A percentile compares a stretch with the other conserved stretches of the same genome.
Conservation (phyloP, 192 early-diverging fungal genomes). For the Coemansia sp. region DNA sequence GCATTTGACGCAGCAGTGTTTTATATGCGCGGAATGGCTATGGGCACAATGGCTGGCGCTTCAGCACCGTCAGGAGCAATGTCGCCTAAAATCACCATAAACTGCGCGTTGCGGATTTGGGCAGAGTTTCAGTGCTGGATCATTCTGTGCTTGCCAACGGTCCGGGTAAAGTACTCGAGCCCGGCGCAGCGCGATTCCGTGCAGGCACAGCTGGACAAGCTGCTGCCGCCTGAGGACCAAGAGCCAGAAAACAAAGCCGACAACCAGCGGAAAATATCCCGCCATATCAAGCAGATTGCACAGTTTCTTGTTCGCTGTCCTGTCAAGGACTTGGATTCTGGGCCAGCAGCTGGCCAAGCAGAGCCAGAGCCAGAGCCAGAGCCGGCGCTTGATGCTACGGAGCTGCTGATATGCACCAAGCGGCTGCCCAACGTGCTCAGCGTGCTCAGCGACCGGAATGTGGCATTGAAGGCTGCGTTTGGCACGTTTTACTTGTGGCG, state of each 20-base stretch:
- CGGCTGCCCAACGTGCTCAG: background rate
- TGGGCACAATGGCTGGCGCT: background rate
- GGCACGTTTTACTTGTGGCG: slow-evolving; percentile 2
- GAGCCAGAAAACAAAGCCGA: background rate
- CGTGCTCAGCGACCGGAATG: slow-evolving; percentile 1
- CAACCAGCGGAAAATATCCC: background rate
- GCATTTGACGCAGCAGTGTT: slow-evolving; percentile 1
- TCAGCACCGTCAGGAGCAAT: background rate
- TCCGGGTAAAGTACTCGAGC: slow-evolving; percentile 4
- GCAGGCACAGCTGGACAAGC: background rate
- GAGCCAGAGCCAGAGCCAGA: background rate
- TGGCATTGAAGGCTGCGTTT: slow-evolving; percentile 5
- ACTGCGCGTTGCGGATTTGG: slow-evolving; percentile 22
- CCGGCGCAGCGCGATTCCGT: background rate
- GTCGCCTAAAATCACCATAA: slow-evolving; percentile 2
- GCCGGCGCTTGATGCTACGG: background rate
- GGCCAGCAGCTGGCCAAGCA: background rate
- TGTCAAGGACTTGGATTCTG: background rate
- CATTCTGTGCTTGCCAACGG: background rate
- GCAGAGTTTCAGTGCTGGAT: slow-evolving; percentile 33
- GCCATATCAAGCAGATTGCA: slow-evolving; percentile 5
- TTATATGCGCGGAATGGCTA: slow-evolving; percentile 13
- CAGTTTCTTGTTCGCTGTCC: slow-evolving; percentile 4
- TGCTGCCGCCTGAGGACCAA: background rate
- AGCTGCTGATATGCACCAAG: background rate